Evolutionary conservation across 2,329 filamentous ascomycete species (phyloP).

Genomic region (Lanzia echinophila): DNA sequence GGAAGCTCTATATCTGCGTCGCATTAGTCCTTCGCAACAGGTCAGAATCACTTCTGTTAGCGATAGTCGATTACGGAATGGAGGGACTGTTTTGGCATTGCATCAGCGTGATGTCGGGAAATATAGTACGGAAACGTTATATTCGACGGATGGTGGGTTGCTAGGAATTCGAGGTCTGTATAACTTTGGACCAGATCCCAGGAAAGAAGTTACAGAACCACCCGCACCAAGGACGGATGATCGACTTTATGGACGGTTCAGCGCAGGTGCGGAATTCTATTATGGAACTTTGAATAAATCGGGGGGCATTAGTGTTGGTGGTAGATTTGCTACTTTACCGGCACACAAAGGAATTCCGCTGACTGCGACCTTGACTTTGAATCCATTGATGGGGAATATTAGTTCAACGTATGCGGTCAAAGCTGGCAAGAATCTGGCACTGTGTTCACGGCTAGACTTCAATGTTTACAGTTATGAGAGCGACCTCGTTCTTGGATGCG

Average conservation of each 20-base stretch:
- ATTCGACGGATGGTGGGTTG: conserved; percentile 85
- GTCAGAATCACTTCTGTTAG: conserved; percentile 76
- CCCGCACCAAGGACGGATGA: conserved; percentile 36
- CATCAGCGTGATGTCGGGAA: conserved; percentile 79
- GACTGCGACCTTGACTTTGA: conserved; percentile 87
- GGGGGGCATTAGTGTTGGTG: conserved; percentile 80
- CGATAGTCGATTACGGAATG: conserved; percentile 62
- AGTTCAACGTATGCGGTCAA: conserved; percentile 88
- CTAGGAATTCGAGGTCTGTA: conserved; percentile 85
- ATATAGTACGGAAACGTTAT: conserved; percentile 84
- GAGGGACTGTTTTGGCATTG: conserved; percentile 66
- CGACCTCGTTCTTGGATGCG: conserved; percentile 83
- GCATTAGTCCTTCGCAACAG: conserved; percentile 71
- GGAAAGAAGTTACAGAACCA: conserved; percentile 20
- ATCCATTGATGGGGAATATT: conserved; percentile 89
- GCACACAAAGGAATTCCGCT: conserved; percentile 79
- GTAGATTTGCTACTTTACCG: conserved; percentile 83
- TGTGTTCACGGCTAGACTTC: conserved; percentile 91
- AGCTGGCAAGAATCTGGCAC: conserved; percentile 72
- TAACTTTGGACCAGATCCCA: conserved; percentile 64
- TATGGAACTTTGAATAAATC: conserved; percentile 94
- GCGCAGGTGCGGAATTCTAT: conserved; percentile 86
- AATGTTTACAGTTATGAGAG: conserved; percentile 99
- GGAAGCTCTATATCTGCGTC: conserved; percentile 76
- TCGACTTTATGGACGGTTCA: conserved; percentile 73